Conservation (phyloP, 805 yeast genomes). For the Saturnispora serradocipensis region DNA sequence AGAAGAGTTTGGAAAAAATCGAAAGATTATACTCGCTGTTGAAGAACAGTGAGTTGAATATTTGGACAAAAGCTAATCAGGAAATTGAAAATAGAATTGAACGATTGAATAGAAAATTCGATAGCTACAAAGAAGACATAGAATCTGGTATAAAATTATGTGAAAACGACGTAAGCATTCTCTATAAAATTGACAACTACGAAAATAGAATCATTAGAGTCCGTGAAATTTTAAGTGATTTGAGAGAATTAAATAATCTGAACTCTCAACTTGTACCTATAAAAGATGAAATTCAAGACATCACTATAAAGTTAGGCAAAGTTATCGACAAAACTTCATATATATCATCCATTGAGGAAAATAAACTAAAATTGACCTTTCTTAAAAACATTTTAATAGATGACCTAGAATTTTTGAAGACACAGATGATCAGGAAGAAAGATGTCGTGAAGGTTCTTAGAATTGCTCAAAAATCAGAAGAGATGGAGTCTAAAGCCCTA, state of each 20-base stretch:
- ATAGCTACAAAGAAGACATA: conserved; percentile 25
- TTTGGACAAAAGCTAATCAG: conserved; percentile 6
- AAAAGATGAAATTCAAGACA: conserved; percentile 13
- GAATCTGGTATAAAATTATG: conserved; percentile 15
- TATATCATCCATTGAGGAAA: neutral
- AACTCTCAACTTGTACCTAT: conserved; percentile 18
- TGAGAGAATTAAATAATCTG: conserved; percentile 27
- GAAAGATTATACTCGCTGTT: conserved; percentile 1
- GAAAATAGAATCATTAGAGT: conserved; percentile 18
- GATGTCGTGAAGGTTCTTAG: conserved; percentile 8
- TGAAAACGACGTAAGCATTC: conserved; percentile 7
- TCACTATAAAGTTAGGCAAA: conserved; percentile 12
- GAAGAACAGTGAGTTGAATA: conserved; percentile 5
- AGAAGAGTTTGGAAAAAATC: conserved; percentile 11
- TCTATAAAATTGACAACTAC: conserved; percentile 13
- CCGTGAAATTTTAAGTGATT: conserved; percentile 26
- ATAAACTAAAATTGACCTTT: conserved; percentile 2
- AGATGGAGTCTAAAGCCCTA: neutral
- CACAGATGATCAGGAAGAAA: conserved; percentile 3
- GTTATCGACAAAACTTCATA: conserved; percentile 5
- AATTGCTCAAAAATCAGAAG: conserved; percentile 7
- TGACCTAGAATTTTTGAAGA: conserved; percentile 1
- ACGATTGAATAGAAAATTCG: conserved; percentile 3
- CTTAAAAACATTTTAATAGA: conserved; percentile 1
- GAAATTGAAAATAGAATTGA: neutral